A percentile compares a stretch with the other conserved stretches of the same genome.
phyloP scores from a whole-genome alignment of 495 filamentous ascomycete species.

The Talaromyces stipitatus region DNA sequence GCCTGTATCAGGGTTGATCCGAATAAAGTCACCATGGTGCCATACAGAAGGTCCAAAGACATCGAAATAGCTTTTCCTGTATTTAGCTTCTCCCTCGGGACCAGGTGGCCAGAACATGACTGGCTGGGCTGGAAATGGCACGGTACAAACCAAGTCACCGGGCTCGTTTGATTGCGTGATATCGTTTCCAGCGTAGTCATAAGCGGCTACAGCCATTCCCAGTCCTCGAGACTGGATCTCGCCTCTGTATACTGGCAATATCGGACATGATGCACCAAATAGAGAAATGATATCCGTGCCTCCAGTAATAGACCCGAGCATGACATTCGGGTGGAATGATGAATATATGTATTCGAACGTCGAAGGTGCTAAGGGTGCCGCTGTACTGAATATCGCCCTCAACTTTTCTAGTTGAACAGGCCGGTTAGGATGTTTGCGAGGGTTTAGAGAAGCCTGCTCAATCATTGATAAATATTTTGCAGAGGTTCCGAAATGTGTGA shows the following conservation, averaged over 20 bases:
- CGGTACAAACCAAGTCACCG: conserved; percentile 86
- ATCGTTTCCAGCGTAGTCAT: conserved; percentile 52
- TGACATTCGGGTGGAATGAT: conserved; percentile 65
- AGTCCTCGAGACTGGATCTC: conserved; percentile 88
- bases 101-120: conserved; percentile 75
- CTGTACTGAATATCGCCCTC: conserved; percentile 84
- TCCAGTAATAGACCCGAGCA: conserved; percentile 78
- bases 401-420: conserved; percentile 48
- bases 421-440: conserved; percentile 41
- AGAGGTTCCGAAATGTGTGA: conserved; percentile 88
- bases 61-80: conserved; percentile 81
- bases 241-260: conserved; percentile 77
- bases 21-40: conserved; percentile 94
- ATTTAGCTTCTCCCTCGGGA: conserved; percentile 58
- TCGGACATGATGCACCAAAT: conserved; percentile 78
- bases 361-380: conserved; percentile 82
- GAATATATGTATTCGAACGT: conserved; percentile 86
- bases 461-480: conserved; percentile 89
- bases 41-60: conserved; percentile 64
- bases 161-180: conserved; percentile 51
- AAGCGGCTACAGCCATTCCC: conserved; percentile 81
- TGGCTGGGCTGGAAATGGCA: conserved; percentile 85
- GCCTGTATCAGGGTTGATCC: conserved; percentile 63
- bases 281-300: conserved; percentile 93
- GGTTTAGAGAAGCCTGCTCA: conserved; percentile 69